phyloP scores from a whole-genome alignment of 345 rosid genomes.

The Erysimum cheiranthoides region DNA sequence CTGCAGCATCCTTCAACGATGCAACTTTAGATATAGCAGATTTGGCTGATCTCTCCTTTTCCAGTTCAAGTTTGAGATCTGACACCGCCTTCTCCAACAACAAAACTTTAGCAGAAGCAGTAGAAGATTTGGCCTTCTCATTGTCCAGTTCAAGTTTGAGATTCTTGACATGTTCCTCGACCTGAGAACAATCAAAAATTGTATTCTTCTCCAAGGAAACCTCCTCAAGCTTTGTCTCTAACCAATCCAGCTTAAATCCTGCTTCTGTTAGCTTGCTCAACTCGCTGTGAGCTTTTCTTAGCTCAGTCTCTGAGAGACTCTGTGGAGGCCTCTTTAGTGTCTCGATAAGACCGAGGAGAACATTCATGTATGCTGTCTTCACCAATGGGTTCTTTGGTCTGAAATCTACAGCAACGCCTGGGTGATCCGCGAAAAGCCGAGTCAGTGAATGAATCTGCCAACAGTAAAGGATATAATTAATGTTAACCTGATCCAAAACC shows the following conservation, averaged over 20 bases:
- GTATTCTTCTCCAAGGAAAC: too few relatives aligned
- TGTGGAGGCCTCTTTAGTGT: background rate
- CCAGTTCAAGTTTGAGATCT: constrained; percentile 14
- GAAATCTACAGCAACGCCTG: background rate
- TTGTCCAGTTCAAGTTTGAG: background rate
- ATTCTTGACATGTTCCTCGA: constrained; percentile 9
- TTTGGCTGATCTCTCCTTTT: background rate
- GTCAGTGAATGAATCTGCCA: background rate
- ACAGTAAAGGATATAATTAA: background rate
- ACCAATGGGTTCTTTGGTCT: constrained; percentile 14
- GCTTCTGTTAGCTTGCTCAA: constrained; percentile 19
- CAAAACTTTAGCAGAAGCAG: background rate
- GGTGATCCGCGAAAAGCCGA: background rate
- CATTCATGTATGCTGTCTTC: constrained; percentile 24
- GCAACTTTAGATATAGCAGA: background rate
- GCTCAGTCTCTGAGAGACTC: constrained; percentile 17
- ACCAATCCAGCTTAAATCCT: background rate
- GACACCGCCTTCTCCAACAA: background rate
- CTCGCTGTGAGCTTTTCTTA: background rate
- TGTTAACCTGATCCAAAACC: background rate
- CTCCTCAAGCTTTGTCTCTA: too few relatives aligned
- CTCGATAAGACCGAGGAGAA: constrained; percentile 6
- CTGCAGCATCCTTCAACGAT: background rate
- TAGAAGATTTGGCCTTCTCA: background rate
- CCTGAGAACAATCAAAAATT: background rate